A percentile compares a stretch with the other conserved stretches of the same genome.
Evolutionary conservation across 495 filamentous ascomycete genomes (phyloP).

Genomic region (Cercophora sp.): DNA sequence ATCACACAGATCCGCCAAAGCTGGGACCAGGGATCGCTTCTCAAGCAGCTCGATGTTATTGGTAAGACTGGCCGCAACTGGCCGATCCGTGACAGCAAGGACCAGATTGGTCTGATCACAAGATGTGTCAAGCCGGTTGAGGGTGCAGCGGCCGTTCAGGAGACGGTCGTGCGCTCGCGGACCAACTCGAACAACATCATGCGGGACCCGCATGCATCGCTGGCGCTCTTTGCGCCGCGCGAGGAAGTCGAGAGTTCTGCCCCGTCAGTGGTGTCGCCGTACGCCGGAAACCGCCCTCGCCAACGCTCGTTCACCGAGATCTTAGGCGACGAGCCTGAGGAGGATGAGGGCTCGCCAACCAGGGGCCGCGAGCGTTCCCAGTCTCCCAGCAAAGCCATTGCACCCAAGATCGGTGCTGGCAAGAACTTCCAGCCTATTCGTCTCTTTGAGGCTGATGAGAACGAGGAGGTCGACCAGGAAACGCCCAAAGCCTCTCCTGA

Average conservation of each 20-base stretch:
- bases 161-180: constrained; percentile 35
- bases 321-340: constrained; percentile 40
- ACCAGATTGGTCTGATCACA: constrained; percentile 72
- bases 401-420: constrained; percentile 61
- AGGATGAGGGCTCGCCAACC: constrained; percentile 42
- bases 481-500: constrained; percentile 34
- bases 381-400: constrained; percentile 45
- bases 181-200: constrained; percentile 47
- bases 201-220: constrained; percentile 70
- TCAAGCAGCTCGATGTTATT: constrained; percentile 93
- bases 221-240: constrained; percentile 65
- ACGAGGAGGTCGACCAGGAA: constrained; percentile 27
- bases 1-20: constrained; percentile 81
- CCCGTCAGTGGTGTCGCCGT: constrained; percentile 49
- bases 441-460: constrained; percentile 24
- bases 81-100: constrained; percentile 87
- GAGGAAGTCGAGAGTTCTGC: constrained; percentile 48
- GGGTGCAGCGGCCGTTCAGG: constrained; percentile 16
- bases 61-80: constrained; percentile 82
- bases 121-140: constrained; percentile 43
- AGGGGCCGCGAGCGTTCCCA: constrained; percentile 39
- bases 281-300: constrained; percentile 41
- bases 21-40: constrained; percentile 92
- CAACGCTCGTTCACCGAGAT: constrained; percentile 53
- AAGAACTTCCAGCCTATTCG: constrained; percentile 51